A percentile compares a stretch with the other conserved stretches of the same genome.
Evolutionary conservation across 257 asterid species (phyloP).

Genomic region (Solanum rostratum): DNA sequence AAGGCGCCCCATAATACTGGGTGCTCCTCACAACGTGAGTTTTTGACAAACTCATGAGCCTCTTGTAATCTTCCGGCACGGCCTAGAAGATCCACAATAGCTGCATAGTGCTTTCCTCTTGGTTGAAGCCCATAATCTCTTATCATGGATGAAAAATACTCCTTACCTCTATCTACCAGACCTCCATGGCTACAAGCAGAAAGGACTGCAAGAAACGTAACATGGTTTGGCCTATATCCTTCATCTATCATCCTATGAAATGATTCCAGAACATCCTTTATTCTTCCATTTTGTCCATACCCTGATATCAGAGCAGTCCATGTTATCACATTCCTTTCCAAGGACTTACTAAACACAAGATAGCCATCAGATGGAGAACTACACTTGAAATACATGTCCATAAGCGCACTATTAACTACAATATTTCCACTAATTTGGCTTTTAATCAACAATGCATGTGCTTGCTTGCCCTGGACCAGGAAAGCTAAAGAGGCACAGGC

Average conservation of each 20-base stretch:
- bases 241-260: constrained; percentile 71
- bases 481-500: constrained; percentile 87
- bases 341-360: constrained; percentile 52
- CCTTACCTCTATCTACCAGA: constrained; percentile 58
- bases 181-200: constrained; percentile 93
- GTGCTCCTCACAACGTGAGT: constrained; percentile 56
- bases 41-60: constrained; percentile 52
- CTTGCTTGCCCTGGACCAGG: constrained; percentile 79
- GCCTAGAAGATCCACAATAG: constrained; percentile 79
- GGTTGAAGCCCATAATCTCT: constrained; percentile 72
- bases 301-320: constrained; percentile 91
- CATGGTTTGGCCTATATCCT: constrained; percentile 77
- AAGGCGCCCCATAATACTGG: constrained; percentile 90
- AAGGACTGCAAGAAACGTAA: constrained; percentile 81
- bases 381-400: constrained; percentile 97
- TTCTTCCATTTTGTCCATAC: constrained; percentile 76
- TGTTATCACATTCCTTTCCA: constrained; percentile 63
- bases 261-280: constrained; percentile 44
- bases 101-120: constrained; percentile 66
- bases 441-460: constrained; percentile 63
- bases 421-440: constrained; percentile 46
- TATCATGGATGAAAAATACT: constrained; percentile 60
- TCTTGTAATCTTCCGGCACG: constrained; percentile 83
- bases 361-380: constrained; percentile 65
- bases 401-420: constrained; percentile 71